Evolutionary conservation across 2,329 filamentous ascomycete species (phyloP), one percentile per base, ranked within the genome.

Genomic region (Fusarium cyanostomum): DNA sequence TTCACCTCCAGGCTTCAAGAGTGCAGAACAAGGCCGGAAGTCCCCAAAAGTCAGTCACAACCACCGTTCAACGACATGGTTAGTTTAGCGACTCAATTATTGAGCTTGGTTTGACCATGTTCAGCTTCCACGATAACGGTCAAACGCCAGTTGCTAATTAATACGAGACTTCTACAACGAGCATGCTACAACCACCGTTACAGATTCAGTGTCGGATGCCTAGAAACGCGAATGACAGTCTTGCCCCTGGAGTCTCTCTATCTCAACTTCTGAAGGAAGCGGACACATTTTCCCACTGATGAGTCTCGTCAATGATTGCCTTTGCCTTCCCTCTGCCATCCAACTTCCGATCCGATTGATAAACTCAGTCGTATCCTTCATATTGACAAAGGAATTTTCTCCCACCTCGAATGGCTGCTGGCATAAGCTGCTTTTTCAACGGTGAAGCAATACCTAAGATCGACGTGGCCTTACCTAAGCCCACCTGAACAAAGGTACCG

Each of bases 371-470:
- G 45, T 34, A 18, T 59, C 56, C n/a, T 56, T 51, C 39, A 59
- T 59, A 10, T 59, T 56, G 13, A 59, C 39, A 18, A 59, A 59
- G n/a, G 51, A 50, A 15, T 45, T 42, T 11, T 15, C 26, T n/a
- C 6, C 21, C 16, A 2, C 44, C 45, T 16, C 46, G 18, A 2
- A 39, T 13, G 12, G 33, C n/a, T n/a, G 42, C 18, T 2, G 44
- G 33, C 28, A 44, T 33, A 1, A 59, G 16, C 7, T 33, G 46
- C 24, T 42, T 59, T 5, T 18, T 51, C 3, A 59, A 7, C 1
- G 21, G 30, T 9, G 46, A 44, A 11, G 27, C 33, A 2, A 51
- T 21, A 24, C 24, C 15, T 34, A n/a, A n/a, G n/a, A n/a, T n/a
- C n/a, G n/a, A n/a, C n/a, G n/a, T 13, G 7, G 24, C 42, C 18